Percentiles rank a stretch among this genome's conserved stretches.
Evolutionary conservation across 1,284 basidiomycete genomes (phyloP).

Genomic region (Bondarzewia mesenterica): DNA sequence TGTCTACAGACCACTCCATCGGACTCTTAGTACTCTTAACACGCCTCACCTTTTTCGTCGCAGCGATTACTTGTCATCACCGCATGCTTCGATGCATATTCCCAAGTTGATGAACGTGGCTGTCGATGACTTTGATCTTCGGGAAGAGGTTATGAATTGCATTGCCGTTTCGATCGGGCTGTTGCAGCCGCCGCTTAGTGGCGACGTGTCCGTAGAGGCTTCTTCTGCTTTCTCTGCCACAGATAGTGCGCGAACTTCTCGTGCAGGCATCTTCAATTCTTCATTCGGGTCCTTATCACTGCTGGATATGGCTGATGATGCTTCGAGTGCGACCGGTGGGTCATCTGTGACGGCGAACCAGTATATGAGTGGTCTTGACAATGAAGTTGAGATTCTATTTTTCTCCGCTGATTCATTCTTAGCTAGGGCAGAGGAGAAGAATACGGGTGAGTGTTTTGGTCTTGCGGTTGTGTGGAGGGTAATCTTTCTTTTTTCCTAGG

Average conservation of each 20-base stretch:
- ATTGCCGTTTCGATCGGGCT: conserved; percentile 97
- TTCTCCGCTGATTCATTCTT: conserved; percentile 84
- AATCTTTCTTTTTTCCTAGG: conserved; percentile 34
- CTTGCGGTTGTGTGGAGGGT: not conserved
- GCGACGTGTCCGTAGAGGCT: conserved; percentile 52
- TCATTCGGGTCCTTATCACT: conserved; percentile 84
- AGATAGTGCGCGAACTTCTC: conserved; percentile 29
- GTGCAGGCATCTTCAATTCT: conserved; percentile 48
- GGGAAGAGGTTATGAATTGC: conserved; percentile 93
- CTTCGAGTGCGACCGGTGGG: conserved; percentile 58
- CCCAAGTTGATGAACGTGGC: not conserved
- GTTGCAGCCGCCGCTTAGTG: conserved; percentile 74
- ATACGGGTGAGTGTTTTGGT: conserved; percentile 50
- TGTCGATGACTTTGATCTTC: conserved; percentile 74
- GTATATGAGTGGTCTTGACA: conserved; percentile 77
- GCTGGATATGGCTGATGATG: conserved; percentile 67
- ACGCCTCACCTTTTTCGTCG: conserved; percentile 31
- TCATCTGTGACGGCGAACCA: conserved; percentile 44
- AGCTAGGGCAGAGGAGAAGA: conserved; percentile 85
- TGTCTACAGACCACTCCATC: conserved; percentile 34
- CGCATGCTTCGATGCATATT: conserved; percentile 8
- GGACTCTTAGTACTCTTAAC: conserved; percentile 42
- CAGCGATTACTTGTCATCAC: not conserved
- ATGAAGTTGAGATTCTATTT: conserved; percentile 93
- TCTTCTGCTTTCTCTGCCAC: conserved; percentile 55